Conservation (phyloP, 495 filamentous ascomycete genomes). For the Neurospora cerealis region DNA sequence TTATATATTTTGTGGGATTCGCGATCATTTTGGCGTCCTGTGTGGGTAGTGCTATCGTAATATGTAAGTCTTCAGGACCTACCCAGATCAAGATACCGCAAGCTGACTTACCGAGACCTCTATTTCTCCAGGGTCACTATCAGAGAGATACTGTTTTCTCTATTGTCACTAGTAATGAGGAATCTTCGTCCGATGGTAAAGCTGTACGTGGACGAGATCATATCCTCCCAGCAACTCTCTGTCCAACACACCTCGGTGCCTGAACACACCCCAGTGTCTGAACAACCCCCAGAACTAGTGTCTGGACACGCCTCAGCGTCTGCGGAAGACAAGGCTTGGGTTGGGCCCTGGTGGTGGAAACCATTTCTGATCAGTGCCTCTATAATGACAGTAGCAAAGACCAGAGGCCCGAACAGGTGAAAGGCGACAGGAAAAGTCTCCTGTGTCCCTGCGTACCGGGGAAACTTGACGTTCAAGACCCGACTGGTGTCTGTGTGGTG, state of each 20-base stretch:
- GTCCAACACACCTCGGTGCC: not conserved
- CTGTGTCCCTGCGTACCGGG: not conserved
- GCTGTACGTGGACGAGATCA: not conserved
- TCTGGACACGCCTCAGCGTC: not conserved
- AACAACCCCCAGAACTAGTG: not conserved
- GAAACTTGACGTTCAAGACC: not conserved
- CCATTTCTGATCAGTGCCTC: not conserved
- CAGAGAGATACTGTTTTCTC: not conserved
- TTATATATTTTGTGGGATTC: not conserved
- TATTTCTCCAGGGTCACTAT: not conserved
- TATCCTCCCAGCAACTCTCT: not conserved
- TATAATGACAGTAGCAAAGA: not conserved
- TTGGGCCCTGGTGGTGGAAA: not conserved
- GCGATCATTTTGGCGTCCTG: not conserved
- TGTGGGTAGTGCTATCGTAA: not conserved
- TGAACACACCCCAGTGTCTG: not conserved
- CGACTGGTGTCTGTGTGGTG: not conserved
- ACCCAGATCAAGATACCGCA: not conserved
- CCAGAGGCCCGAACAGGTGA: not conserved
- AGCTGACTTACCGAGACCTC: not conserved
- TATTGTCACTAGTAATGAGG: not conserved
- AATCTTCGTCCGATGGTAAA: not conserved
- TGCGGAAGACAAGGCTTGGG: not conserved
- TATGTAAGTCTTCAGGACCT: not conserved
- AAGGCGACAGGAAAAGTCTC: not conserved